Evolutionary conservation across 257 asterid species (phyloP).

Genomic region (Paulownia fortunei): DNA sequence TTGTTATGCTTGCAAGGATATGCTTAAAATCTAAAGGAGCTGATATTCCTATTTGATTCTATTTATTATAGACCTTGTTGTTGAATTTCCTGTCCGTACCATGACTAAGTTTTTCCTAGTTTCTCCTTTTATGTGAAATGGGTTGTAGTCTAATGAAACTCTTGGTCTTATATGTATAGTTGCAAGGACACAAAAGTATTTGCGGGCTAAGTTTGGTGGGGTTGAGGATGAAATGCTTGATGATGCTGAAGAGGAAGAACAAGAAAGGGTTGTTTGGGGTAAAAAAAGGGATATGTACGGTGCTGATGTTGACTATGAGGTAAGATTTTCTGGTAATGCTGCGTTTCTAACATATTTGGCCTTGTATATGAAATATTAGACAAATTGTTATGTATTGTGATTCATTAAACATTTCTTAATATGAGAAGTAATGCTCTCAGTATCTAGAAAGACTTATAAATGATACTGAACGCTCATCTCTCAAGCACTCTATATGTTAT

Average conservation of each 20-base stretch:
- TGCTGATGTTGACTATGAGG: constrained; percentile 62
- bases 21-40: constrained; percentile 7
- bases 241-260: constrained; percentile 66
- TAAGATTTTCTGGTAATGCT: constrained; percentile 29
- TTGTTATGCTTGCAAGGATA: constrained; percentile 22
- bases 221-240: constrained; percentile 73
- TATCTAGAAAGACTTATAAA: background rate
- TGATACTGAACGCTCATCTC: constrained; percentile 13
- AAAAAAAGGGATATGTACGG: constrained; percentile 45
- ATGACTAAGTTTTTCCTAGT: background rate
- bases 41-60: constrained; percentile 16
- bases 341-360: background rate
- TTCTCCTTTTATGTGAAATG: constrained; percentile 6
- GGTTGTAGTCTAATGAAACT: constrained; percentile 18
- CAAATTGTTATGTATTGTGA: background rate
- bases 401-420: background rate
- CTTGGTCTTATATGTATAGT: constrained; percentile 49
- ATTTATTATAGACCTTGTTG: background rate
- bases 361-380: constrained; percentile 5
- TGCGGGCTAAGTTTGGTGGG: constrained; percentile 70
- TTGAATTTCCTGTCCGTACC: background rate
- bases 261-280: constrained; percentile 59
- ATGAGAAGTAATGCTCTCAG: background rate
- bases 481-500: background rate
- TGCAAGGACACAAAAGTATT: constrained; percentile 64